These are phyloP conservation scores for Lanmaoa pseudosensibilis DNA, from an alignment of 768 basidiomycete genomes.

Conservation along the genomic window DNA sequence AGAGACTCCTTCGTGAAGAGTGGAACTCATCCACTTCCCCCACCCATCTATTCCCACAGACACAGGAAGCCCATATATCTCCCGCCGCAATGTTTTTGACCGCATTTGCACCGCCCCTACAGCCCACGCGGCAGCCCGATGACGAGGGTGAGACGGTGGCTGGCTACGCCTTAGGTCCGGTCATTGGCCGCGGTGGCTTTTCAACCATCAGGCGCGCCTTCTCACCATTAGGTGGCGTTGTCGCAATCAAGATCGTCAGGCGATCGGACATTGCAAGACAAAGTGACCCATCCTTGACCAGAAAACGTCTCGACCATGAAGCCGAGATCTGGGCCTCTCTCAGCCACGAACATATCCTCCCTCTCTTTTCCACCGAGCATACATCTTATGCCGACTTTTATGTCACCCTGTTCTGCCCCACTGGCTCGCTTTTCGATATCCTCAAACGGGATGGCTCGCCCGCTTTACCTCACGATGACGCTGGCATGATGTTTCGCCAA, in stretches of 20 bases:
- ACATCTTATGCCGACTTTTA: slow-evolving; percentile 70
- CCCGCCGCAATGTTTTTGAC: slow-evolving; percentile 78
- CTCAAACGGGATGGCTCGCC: slow-evolving; percentile 69
- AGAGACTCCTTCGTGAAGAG: slow-evolving; percentile 12
- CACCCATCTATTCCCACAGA: slow-evolving; percentile 6
- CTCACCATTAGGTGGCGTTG: slow-evolving; percentile 60
- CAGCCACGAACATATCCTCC: slow-evolving; percentile 83
- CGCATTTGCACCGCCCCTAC: slow-evolving; percentile 49
- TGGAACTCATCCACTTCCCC: not conserved
- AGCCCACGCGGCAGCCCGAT: slow-evolving; percentile 47
- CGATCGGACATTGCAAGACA: slow-evolving; percentile 56
- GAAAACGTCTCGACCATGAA: slow-evolving; percentile 67
- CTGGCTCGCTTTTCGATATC: slow-evolving; percentile 83
- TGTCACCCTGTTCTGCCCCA: slow-evolving; percentile 81
- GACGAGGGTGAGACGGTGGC: slow-evolving; percentile 66
- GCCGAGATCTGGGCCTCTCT: slow-evolving; percentile 71
- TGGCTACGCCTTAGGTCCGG: slow-evolving; percentile 72
- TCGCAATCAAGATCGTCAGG: slow-evolving; percentile 84
- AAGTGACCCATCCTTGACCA: slow-evolving; percentile 45
- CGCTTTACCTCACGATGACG: slow-evolving; percentile 73
- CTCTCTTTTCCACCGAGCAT: slow-evolving; percentile 67
- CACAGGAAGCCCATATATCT: slow-evolving; percentile 39
- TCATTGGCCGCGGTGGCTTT: slow-evolving; percentile 80
- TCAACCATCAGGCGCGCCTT: slow-evolving; percentile 75
- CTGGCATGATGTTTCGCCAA: slow-evolving; percentile 83